These are phyloP conservation scores for Lenzites betulinus DNA, from an alignment of 768 basidiomycete species.

Conservation along the genomic window DNA sequence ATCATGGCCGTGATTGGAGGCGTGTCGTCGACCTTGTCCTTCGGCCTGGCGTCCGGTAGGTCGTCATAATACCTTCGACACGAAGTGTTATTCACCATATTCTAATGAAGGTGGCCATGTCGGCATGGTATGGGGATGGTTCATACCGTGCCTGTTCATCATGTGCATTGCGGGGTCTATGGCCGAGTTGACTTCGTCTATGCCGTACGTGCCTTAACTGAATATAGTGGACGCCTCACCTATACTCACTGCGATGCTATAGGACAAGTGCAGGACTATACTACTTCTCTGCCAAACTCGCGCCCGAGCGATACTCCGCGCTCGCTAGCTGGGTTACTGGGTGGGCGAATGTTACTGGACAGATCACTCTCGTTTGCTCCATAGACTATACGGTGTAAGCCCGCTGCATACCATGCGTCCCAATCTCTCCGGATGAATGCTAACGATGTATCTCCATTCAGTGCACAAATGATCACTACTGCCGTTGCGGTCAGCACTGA, in stretches of 20 bases:
- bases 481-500: constrained; percentile 63
- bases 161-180: constrained; percentile 65
- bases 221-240: too few relatives aligned
- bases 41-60: constrained; percentile 60
- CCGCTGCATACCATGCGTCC: not conserved
- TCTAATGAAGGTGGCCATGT: constrained; percentile 62
- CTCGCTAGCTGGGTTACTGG: constrained; percentile 68
- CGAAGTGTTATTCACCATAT: not conserved
- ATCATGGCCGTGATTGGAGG: constrained; percentile 74
- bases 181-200: constrained; percentile 70
- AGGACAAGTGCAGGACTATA: constrained; percentile 82
- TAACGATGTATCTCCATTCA: constrained; percentile 20
- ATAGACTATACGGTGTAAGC: constrained; percentile 68
- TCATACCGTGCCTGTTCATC: constrained; percentile 69
- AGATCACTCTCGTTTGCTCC: constrained; percentile 66
- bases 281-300: constrained; percentile 76
- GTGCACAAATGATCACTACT: constrained; percentile 77
- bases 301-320: constrained; percentile 58
- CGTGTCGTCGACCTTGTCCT: constrained; percentile 63
- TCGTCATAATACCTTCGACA: not conserved
- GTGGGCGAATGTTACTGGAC: constrained; percentile 76
- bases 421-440: not conserved
- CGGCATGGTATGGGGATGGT: constrained; percentile 76
- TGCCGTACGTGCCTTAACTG: constrained; percentile 58
- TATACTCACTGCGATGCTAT: too few relatives aligned